Evolutionary conservation across 2,329 filamentous ascomycete species (phyloP).

Genomic region (Orbilia oligospora): DNA sequence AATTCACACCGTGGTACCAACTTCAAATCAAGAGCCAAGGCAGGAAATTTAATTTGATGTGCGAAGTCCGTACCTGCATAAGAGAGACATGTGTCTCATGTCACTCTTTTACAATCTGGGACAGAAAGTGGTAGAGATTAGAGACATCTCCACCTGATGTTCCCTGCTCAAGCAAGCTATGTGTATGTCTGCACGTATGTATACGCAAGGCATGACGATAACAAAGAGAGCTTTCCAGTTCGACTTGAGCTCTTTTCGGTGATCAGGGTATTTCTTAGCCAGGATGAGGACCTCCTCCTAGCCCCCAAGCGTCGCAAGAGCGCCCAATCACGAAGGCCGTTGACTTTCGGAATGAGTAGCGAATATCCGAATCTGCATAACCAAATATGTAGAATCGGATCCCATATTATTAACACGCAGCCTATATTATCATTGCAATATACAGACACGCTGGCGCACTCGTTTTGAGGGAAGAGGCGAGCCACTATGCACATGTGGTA

Average conservation of each 20-base stretch:
- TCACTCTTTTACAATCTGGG: constrained; percentile 42
- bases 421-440: constrained; percentile 19
- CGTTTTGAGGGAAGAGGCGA: constrained; percentile 37
- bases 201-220: background rate
- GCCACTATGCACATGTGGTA: background rate
- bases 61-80: constrained; percentile 56
- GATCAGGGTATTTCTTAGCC: constrained; percentile 6
- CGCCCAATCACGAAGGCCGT: constrained; percentile 35
- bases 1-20: constrained; percentile 27
- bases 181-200: background rate
- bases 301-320: constrained; percentile 4
- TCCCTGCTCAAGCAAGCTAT: constrained; percentile 21
- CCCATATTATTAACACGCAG: background rate
- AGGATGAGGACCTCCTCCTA: constrained; percentile 7
- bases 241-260: constrained; percentile 8
- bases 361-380: constrained; percentile 20
- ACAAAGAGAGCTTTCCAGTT: background rate
- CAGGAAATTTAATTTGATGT: constrained; percentile 30
- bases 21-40: constrained; percentile 29
- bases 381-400: constrained; percentile 25
- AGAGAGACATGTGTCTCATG: constrained; percentile 54
- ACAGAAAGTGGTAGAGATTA: constrained; percentile 9
- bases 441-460: constrained; percentile 32
- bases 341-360: constrained; percentile 42
- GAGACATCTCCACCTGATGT: constrained; percentile 7